Evolutionary conservation across 176 grass and related monocot genomes (phyloP).

Genomic region (Zizania latifolia): DNA sequence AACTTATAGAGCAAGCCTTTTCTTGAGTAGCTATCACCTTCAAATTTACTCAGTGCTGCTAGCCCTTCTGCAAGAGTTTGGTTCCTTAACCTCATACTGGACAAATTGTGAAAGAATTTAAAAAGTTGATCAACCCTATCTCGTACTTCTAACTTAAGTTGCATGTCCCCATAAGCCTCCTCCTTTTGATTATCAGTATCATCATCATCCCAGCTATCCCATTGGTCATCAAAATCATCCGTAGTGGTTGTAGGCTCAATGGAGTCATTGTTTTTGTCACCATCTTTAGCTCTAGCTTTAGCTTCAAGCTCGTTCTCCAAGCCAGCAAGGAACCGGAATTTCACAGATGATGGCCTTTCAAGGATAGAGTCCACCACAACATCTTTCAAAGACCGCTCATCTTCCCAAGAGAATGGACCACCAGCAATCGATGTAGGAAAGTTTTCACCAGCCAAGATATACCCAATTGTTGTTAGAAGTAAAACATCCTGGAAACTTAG

Average conservation of each 20-base stretch:
- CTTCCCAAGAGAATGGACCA: constrained; percentile 96
- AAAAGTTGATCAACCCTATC: constrained; percentile 92
- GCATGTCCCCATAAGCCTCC: constrained; percentile 62
- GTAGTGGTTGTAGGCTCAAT: constrained; percentile 38
- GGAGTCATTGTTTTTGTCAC: constrained; percentile 30
- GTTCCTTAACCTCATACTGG: constrained; percentile 72
- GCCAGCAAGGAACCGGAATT: constrained; percentile 65
- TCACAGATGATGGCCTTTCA: constrained; percentile 65
- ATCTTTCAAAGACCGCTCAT: constrained; percentile 87
- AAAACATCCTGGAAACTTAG: constrained; percentile 84
- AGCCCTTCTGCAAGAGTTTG: constrained; percentile 63
- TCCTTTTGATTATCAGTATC: constrained; percentile 64
- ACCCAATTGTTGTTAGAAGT: constrained; percentile 80
- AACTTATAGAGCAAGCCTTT: constrained; percentile 95
- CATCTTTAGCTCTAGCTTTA: constrained; percentile 54
- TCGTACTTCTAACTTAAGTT: constrained; percentile 86
- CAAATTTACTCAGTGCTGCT: constrained; percentile 61
- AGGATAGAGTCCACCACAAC: constrained; percentile 82
- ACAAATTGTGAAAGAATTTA: constrained; percentile 78
- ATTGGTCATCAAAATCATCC: constrained; percentile 92
- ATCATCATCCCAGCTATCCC: constrained; percentile 88
- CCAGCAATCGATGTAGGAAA: constrained; percentile 79
- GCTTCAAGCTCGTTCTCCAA: constrained; percentile 70
- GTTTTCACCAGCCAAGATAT: constrained; percentile 89
- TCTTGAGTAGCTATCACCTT: constrained; percentile 58